phyloP scores from a whole-genome alignment of 75 land plant species.

The Adiantum capillusveneris region DNA sequence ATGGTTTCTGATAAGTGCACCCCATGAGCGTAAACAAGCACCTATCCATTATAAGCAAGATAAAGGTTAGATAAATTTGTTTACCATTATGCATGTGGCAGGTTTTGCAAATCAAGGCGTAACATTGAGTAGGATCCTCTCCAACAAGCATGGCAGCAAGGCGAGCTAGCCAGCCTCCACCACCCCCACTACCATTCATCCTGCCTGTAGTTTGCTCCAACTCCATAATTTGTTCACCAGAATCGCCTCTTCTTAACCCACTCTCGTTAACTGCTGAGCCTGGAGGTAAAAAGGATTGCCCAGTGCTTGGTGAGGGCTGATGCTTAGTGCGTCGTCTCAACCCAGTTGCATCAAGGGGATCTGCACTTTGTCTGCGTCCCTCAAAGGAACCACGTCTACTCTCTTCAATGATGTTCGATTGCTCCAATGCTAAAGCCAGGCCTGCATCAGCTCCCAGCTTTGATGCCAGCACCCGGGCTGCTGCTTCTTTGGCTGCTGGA shows the following conservation, averaged over 20 bases:
- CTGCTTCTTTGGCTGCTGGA: slow-evolving; percentile 94
- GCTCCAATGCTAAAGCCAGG: slow-evolving; percentile 25
- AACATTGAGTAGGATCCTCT: slow-evolving; percentile 94
- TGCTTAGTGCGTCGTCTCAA: background rate
- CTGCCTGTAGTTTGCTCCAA: background rate
- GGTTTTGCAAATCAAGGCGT: slow-evolving; percentile 88
- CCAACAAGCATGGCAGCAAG: slow-evolving; percentile 97
- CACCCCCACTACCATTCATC: slow-evolving; percentile 11
- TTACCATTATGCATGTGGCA: slow-evolving; percentile 96
- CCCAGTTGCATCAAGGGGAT: background rate
- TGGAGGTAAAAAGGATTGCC: background rate
- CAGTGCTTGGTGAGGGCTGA: background rate
- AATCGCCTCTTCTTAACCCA: background rate
- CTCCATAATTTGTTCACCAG: background rate
- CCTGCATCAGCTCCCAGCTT: slow-evolving; percentile 91
- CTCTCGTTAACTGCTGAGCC: background rate
- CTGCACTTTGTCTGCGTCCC: background rate
- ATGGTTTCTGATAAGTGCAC: too few species aligned
- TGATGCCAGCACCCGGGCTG: slow-evolving; percentile 83
- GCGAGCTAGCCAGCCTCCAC: slow-evolving; percentile 88
- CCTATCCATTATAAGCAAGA: background rate
- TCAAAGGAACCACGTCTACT: background rate
- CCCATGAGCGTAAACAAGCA: background rate
- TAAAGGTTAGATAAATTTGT: background rate
- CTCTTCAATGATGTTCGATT: background rate